Percentiles rank a stretch among this genome's conserved stretches.
phyloP scores from a whole-genome alignment of 495 filamentous ascomycete genomes.

The Penicillium lividum region DNA sequence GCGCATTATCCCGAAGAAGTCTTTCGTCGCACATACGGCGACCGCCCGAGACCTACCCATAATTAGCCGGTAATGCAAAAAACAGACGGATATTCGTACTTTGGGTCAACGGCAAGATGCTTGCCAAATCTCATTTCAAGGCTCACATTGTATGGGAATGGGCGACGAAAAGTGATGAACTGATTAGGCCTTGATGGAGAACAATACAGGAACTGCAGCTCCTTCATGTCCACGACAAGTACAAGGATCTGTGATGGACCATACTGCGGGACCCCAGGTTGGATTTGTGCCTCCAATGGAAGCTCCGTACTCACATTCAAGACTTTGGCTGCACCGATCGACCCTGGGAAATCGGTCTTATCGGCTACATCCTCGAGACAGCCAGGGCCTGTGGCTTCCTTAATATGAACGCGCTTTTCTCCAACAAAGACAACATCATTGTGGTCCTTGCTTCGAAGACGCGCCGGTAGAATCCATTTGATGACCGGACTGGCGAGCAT shows the following conservation, averaged over 20 bases:
- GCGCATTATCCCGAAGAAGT: conserved; percentile 59
- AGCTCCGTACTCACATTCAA: conserved; percentile 37
- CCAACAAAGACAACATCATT: conserved; percentile 94
- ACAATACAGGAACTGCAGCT: conserved; percentile 72
- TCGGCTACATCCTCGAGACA: conserved; percentile 68
- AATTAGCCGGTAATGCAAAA: conserved; percentile 12
- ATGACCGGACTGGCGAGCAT: conserved; percentile 72
- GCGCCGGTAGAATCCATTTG: conserved; percentile 77
- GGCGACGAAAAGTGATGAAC: conserved; percentile 61
- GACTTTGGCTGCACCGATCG: conserved; percentile 50
- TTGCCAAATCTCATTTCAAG: conserved; percentile 65
- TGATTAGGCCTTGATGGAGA: conserved; percentile 42
- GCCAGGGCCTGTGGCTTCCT: conserved; percentile 56
- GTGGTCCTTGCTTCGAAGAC: conserved; percentile 63
- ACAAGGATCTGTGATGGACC: conserved; percentile 77
- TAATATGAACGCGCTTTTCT: conserved; percentile 65
- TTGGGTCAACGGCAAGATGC: conserved; percentile 81
- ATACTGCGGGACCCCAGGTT: conserved; percentile 13
- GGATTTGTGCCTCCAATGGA: conserved; percentile 37
- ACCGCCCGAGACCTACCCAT: conserved; percentile 59
- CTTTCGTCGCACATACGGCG: conserved; percentile 61
- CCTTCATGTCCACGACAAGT: conserved; percentile 66
- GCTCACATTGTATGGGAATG: conserved; percentile 56
- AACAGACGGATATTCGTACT: conserved; percentile 36
- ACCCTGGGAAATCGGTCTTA: conserved; percentile 73